A percentile compares a stretch with the other conserved stretches of the same genome.
Evolutionary conservation across 2,329 filamentous ascomycete genomes (phyloP).

Genomic region (Penicillium sp.): DNA sequence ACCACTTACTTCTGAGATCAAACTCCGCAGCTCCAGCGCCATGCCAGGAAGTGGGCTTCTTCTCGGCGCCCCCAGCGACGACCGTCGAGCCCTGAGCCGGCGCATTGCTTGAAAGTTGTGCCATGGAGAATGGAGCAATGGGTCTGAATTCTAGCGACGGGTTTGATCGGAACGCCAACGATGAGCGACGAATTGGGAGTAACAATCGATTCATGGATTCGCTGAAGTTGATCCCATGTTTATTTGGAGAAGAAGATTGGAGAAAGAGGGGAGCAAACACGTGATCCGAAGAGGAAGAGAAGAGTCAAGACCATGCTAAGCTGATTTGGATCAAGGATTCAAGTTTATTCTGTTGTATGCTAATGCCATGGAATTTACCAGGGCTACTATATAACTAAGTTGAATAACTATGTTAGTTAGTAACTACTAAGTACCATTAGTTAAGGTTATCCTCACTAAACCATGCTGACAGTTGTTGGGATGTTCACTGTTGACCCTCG

Average conservation of each 20-base stretch:
- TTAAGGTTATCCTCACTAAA: too few species aligned
- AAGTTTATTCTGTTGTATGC: too few species aligned
- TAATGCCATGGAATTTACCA: too few species aligned
- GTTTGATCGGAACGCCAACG: slow-evolving; percentile 6
- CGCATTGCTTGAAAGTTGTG: slow-evolving; percentile 18
- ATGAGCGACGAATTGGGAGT: slow-evolving; percentile 12
- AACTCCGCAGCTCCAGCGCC: slow-evolving; percentile 53
- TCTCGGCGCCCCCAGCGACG: background rate
- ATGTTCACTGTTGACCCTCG: too few species aligned
- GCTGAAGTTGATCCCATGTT: background rate
- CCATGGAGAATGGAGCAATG: slow-evolving; percentile 18
- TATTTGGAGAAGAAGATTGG: background rate
- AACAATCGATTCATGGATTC: slow-evolving; percentile 17
- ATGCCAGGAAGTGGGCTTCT: slow-evolving; percentile 35
- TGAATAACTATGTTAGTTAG: too few species aligned
- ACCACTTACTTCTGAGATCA: slow-evolving; percentile 50
- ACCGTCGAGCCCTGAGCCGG: slow-evolving; percentile 9
- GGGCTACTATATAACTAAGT: too few species aligned
- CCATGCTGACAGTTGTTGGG: too few species aligned
- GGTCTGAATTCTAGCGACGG: slow-evolving; percentile 1
- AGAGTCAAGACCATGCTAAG: too few species aligned
- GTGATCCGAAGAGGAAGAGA: too few species aligned
- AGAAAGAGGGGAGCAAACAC: slow-evolving; percentile 10
- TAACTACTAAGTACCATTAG: too few species aligned
- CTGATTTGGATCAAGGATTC: too few species aligned